Conservation (phyloP, 108 stramenopile genomes). For the Skeletonema menzelii region DNA sequence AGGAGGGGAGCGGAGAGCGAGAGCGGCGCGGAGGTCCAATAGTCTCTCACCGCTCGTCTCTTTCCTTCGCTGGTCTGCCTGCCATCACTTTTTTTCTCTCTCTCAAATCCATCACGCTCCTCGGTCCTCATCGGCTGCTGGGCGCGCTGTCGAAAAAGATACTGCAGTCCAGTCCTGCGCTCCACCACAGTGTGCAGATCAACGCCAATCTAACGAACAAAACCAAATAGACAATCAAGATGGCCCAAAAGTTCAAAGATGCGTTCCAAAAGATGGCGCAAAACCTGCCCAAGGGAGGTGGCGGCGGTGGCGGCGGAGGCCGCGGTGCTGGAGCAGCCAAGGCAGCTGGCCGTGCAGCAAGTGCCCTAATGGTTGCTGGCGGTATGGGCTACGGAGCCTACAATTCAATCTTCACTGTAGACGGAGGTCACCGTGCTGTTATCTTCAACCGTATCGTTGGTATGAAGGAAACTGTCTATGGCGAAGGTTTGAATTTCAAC, state of each 20-base stretch:
- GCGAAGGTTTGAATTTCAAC: constrained; percentile 97
- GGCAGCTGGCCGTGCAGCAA: constrained; percentile 73
- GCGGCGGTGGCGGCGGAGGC: constrained; percentile 53
- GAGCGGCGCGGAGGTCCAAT: too few relatives aligned
- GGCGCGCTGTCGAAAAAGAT: too few relatives aligned
- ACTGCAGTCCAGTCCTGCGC: constrained; percentile 43
- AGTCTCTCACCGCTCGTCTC: too few relatives aligned
- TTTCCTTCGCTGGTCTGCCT: too few relatives aligned
- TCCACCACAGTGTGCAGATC: too few relatives aligned
- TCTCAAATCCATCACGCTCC: too few relatives aligned
- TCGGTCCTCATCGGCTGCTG: too few relatives aligned
- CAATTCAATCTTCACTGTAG: constrained; percentile 92
- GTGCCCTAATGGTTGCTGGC: constrained; percentile 72
- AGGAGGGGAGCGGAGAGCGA: too few relatives aligned
- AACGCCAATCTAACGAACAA: background rate
- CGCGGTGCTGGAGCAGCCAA: constrained; percentile 67
- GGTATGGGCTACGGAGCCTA: constrained; percentile 91
- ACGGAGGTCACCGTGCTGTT: constrained; percentile 97
- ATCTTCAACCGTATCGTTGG: constrained; percentile 95
- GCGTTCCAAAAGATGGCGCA: constrained; percentile 76
- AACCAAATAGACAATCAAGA: constrained; percentile 17
- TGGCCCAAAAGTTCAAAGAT: constrained; percentile 85
- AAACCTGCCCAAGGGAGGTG: constrained; percentile 75
- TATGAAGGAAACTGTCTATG: constrained; percentile 86
- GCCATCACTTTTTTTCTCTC: too few relatives aligned